Base-by-base conservation (phyloP, 768 basidiomycete species). In the Scleroderma bovista region DNA sequence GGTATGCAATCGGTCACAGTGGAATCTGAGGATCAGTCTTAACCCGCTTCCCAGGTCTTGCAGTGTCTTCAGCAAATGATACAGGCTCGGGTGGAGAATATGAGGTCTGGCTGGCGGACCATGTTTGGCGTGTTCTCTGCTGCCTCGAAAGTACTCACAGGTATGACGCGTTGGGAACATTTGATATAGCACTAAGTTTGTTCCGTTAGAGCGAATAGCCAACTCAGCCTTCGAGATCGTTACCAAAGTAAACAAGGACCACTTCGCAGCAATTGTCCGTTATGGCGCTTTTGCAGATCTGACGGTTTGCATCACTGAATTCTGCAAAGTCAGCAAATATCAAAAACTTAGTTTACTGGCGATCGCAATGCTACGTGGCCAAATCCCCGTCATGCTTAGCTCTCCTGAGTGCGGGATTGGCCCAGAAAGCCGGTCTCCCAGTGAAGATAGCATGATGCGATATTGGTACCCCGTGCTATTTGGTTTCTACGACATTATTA, bases 31-130 rank as follows among this genome's bases (percentile, higher is more conserved):
- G 44, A 24, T 11, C 51, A 12, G 13, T 40, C 3, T 38, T 58
- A 6, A 49, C 6, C 33, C 39, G 33, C 11, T 45, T 44, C 24
- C 22, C 50, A 95, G 93, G 93, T 97, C 22, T 68, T 99, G 43
- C 94, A 97, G 79, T 99, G 96, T 62, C 75, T 99, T 42, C 92
- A 97, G 63, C 96, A 98, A 71, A 98, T 98, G 96, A 84, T 98
- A 48, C 94, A 96, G 71, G 90, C 93, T 16, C 81, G 91, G 33
- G 91, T 89, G 16, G 83, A 89, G 58, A 98, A 98, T 63, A 80
- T 99, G 75, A 85, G 96, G 29, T 98, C 96, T 0, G 96, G 96
- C 24, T 99, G 96, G 96, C 77, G 93, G 52, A 99, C 96, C 2
- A 97, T 99, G 92, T 98, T 99, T 68, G 90, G 91, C 20, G 96